These are phyloP conservation scores for Wickerhamomyces strasburgensis DNA, from an alignment of 805 yeast genomes.

Conservation along the genomic window DNA sequence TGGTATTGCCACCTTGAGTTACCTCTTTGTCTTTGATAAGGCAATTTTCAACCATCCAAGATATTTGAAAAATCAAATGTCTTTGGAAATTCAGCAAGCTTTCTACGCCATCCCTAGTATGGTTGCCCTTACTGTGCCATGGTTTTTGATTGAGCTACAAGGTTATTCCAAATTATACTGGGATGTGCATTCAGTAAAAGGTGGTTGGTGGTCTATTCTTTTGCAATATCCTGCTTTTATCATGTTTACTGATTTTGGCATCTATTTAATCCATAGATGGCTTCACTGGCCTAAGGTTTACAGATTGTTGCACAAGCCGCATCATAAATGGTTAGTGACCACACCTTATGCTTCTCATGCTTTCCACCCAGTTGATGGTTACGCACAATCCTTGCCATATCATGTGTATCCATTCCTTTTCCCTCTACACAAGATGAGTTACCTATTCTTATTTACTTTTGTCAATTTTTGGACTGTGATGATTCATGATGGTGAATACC, in stretches of 20 bases:
- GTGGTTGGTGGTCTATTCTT: constrained; percentile 61
- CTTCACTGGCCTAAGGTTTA: constrained; percentile 90
- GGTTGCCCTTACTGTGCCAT: constrained; percentile 85
- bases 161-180: constrained; percentile 81
- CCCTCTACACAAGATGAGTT: constrained; percentile 87
- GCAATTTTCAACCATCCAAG: constrained; percentile 93
- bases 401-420: constrained; percentile 87
- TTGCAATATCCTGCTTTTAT: constrained; percentile 74
- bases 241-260: constrained; percentile 90
- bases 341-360: constrained; percentile 98
- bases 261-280: constrained; percentile 87
- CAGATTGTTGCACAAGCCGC: constrained; percentile 89
- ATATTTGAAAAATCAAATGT: constrained; percentile 89
- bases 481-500: constrained; percentile 97
- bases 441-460: constrained; percentile 76
- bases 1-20: constrained; percentile 70
- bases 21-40: constrained; percentile 75
- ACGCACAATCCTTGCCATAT: constrained; percentile 87
- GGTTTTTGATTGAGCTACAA: constrained; percentile 77
- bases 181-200: constrained; percentile 54
- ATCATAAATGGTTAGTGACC: constrained; percentile 98
- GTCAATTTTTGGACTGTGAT: constrained; percentile 98
- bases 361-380: constrained; percentile 98
- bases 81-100: constrained; percentile 77
- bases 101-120: constrained; percentile 78